A percentile compares a stretch with the other conserved stretches of the same genome.
Evolutionary conservation across 495 filamentous ascomycete species (phyloP).

Genomic region (Talaromyces wortmannii): DNA sequence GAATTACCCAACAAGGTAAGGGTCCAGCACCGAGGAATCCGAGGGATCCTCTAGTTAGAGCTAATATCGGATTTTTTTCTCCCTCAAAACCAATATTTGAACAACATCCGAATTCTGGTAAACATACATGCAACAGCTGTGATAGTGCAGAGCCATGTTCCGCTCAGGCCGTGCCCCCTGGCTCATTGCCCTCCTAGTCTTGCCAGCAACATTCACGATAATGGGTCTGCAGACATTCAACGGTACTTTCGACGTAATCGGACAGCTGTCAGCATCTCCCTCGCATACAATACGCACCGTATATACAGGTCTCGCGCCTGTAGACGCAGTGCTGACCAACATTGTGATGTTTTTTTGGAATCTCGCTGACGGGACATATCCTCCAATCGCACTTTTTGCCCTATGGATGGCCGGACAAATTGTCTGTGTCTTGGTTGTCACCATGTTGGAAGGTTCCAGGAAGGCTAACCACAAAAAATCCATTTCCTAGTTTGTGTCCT

Average conservation of each 20-base stretch:
- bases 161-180: not conserved
- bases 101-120: not conserved
- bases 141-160: not conserved
- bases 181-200: not conserved
- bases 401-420: not conserved
- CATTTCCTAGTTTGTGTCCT: not conserved
- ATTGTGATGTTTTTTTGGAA: not conserved
- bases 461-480: not conserved
- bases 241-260: not conserved
- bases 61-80: not conserved
- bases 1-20: too few relatives aligned
- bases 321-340: not conserved
- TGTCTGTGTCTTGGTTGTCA: not conserved
- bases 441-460: not conserved
- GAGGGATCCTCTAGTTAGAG: not conserved
- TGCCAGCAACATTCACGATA: not conserved
- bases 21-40: too few relatives aligned
- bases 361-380: not conserved
- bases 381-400: not conserved
- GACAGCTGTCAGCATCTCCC: not conserved
- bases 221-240: not conserved
- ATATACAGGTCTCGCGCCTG: not conserved
- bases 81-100: not conserved
- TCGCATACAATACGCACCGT: not conserved
- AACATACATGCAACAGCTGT: not conserved